Percentiles rank a stretch among this genome's conserved stretches.
Evolutionary conservation across 352 stramenopile species (phyloP).

Genomic region (Phytophthora citrophthora): DNA sequence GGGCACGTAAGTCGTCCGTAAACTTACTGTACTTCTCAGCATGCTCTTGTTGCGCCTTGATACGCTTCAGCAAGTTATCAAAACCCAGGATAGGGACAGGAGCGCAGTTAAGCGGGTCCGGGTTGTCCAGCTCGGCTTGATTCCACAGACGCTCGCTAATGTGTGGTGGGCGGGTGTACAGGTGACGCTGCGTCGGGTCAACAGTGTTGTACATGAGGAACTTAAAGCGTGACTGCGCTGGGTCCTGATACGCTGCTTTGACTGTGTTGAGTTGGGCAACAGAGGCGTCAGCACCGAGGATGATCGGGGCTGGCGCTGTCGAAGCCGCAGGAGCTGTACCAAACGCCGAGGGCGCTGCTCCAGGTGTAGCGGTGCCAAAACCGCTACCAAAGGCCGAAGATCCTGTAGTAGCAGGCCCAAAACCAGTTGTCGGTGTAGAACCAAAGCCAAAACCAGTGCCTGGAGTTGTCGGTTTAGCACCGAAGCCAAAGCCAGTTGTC

Average conservation of each 20-base stretch:
- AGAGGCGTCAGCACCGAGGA: conserved; percentile 73
- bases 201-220: conserved; percentile 92
- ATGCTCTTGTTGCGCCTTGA: conserved; percentile 83
- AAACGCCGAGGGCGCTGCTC: conserved; percentile 31
- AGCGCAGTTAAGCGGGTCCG: conserved; percentile 80
- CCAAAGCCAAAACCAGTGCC: conserved; percentile 43
- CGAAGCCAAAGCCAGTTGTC: conserved; percentile 42
- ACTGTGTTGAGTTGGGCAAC: conserved; percentile 83
- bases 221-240: conserved; percentile 87
- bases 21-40: conserved; percentile 85
- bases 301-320: conserved; percentile 71
- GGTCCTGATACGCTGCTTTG: conserved; percentile 86
- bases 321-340: conserved; percentile 37
- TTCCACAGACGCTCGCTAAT: conserved; percentile 89
- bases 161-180: conserved; percentile 80
- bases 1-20: conserved; percentile 72
- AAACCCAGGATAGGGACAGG: conserved; percentile 83
- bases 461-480: conserved; percentile 29
- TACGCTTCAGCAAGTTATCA: conserved; percentile 80
- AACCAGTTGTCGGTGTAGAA: conserved; percentile 29
- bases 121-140: conserved; percentile 87
- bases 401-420: conserved; percentile 24
- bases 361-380: conserved; percentile 40
- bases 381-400: conserved; percentile 41
- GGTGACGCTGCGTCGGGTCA: conserved; percentile 77